phyloP scores from a whole-genome alignment of 2,329 filamentous ascomycete genomes.

The Pestalotiopsis fici region DNA sequence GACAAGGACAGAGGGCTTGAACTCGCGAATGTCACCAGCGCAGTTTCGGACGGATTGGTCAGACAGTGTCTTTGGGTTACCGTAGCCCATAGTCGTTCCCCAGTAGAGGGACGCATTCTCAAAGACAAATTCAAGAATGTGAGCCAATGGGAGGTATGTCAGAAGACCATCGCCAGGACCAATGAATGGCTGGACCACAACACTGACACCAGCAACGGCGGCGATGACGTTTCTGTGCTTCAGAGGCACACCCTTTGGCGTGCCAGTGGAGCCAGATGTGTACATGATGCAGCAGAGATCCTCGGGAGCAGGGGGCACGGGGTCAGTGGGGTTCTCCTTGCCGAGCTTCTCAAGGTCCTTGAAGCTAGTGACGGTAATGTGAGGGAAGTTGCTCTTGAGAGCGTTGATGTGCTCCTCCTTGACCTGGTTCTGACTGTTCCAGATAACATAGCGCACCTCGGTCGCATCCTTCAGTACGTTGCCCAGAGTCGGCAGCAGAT shows the following conservation, averaged over 20 bases:
- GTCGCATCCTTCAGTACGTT: slow-evolving; percentile 55
- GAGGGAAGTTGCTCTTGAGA: slow-evolving; percentile 48
- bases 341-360: slow-evolving; percentile 53
- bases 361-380: slow-evolving; percentile 49
- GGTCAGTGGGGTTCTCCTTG: slow-evolving; percentile 66
- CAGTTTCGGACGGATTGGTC: slow-evolving; percentile 82
- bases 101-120: slow-evolving; percentile 83
- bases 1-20: slow-evolving; percentile 79
- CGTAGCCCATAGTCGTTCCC: slow-evolving; percentile 88
- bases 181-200: slow-evolving; percentile 75
- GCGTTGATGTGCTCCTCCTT: slow-evolving; percentile 51
- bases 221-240: slow-evolving; percentile 76
- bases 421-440: slow-evolving; percentile 54
- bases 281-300: slow-evolving; percentile 75
- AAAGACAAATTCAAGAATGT: slow-evolving; percentile 90
- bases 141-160: slow-evolving; percentile 82
- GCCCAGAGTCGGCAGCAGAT: slow-evolving; percentile 60
- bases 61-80: slow-evolving; percentile 82
- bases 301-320: slow-evolving; percentile 68
- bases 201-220: slow-evolving; percentile 75
- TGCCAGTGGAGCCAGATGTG: slow-evolving; percentile 80
- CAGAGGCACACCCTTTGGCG: slow-evolving; percentile 79
- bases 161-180: slow-evolving; percentile 77
- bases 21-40: slow-evolving; percentile 84
- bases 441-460: slow-evolving; percentile 53